Evolutionary conservation across 176 grass and related monocot species (phyloP).

Genomic region (Oryza punctata): DNA sequence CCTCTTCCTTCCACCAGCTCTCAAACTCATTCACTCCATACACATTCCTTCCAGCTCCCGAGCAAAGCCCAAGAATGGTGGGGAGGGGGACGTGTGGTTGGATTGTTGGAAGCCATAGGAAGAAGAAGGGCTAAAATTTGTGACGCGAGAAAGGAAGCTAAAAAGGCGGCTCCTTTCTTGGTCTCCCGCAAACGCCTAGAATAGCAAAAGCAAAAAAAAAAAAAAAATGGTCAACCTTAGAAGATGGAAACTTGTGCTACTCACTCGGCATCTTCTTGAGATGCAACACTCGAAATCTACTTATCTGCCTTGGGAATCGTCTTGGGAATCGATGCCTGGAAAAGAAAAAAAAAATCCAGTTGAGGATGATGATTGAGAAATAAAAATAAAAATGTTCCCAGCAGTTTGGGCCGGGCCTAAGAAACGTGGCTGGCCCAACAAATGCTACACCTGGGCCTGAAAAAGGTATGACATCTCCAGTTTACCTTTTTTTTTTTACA

Average conservation of each 20-base stretch:
- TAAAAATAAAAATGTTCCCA: too few species aligned
- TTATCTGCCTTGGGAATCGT: not conserved
- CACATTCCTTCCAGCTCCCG: slow-evolving; percentile 4
- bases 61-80: slow-evolving; percentile 33
- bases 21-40: slow-evolving; percentile 19
- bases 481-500: too few species aligned
- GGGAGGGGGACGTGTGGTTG: slow-evolving; percentile 32
- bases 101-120: slow-evolving; percentile 24
- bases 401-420: too few species aligned
- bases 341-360: too few species aligned
- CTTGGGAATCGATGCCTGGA: too few species aligned
- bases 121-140: slow-evolving; percentile 1
- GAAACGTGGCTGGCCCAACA: too few species aligned
- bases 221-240: slow-evolving; percentile 23
- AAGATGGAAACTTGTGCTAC: not conserved
- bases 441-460: too few species aligned
- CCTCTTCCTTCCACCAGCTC: not conserved
- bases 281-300: not conserved
- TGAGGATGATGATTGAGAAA: too few species aligned
- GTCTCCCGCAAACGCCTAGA: slow-evolving; percentile 15
- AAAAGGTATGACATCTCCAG: too few species aligned
- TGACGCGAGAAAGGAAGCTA: slow-evolving; percentile 20
- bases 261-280: not conserved
- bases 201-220: not conserved
- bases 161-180: slow-evolving; percentile 20